These are phyloP conservation scores for Phallus indusiatus DNA, from an alignment of 768 basidiomycete species.

Conservation along the genomic window DNA sequence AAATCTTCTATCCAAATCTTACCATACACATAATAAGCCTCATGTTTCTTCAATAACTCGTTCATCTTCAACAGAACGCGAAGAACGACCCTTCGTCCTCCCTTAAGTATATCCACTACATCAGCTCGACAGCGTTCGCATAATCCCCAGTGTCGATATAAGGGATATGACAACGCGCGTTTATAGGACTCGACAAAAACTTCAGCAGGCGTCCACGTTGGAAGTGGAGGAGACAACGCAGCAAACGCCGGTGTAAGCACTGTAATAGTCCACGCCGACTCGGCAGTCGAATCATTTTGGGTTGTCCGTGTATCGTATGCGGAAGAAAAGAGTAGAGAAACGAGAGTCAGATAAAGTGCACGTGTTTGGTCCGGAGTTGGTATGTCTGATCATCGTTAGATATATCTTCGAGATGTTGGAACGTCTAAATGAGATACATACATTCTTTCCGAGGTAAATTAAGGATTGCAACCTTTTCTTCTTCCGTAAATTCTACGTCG, in stretches of 20 bases:
- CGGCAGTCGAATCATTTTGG: conserved; percentile 70
- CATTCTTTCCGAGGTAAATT: conserved; percentile 44
- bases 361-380: conserved; percentile 45
- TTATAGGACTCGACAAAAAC: conserved; percentile 43
- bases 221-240: conserved; percentile 64
- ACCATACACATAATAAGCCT: conserved; percentile 82
- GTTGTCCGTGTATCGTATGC: conserved; percentile 75
- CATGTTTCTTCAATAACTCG: conserved; percentile 67
- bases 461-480: conserved; percentile 61
- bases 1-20: conserved; percentile 84
- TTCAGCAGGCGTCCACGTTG: conserved; percentile 7
- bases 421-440: conserved; percentile 14
- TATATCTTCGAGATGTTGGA: background rate
- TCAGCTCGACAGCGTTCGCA: conserved; percentile 62
- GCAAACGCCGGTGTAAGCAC: conserved; percentile 67
- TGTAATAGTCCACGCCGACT: conserved; percentile 83
- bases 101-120: conserved; percentile 44
- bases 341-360: conserved; percentile 56
- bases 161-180: conserved; percentile 64
- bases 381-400: conserved; percentile 39
- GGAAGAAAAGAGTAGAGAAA: conserved; percentile 69
- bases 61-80: conserved; percentile 67
- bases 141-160: conserved; percentile 70
- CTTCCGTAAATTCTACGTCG: conserved; percentile 53
- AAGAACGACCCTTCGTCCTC: conserved; percentile 52